These are phyloP conservation scores for Leptographium lundbergii DNA, from an alignment of 2,329 filamentous ascomycete genomes.

Conservation along the genomic window DNA sequence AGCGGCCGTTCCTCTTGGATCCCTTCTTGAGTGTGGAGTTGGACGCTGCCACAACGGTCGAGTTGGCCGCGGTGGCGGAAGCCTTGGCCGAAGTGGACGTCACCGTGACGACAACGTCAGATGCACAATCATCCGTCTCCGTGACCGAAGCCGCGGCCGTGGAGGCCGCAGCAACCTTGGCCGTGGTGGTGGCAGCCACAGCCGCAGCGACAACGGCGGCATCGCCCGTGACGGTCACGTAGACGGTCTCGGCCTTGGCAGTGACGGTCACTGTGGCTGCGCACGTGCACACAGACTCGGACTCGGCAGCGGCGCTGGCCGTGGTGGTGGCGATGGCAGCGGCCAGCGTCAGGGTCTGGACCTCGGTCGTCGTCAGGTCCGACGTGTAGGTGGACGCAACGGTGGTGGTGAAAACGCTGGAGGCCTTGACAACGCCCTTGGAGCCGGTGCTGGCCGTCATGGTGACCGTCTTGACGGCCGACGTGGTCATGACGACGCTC, in stretches of 20 bases:
- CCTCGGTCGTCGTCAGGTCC: not conserved
- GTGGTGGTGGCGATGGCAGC: not conserved
- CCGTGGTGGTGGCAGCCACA: not conserved
- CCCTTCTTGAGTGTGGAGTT: not conserved
- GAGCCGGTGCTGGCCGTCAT: not conserved
- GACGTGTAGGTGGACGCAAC: not conserved
- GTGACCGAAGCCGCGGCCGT: not conserved
- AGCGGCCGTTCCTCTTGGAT: not conserved
- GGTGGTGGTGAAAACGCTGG: not conserved
- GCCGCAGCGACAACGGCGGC: not conserved
- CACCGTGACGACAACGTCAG: not conserved
- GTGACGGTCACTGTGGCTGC: conserved; percentile 15
- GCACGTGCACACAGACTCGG: not conserved
- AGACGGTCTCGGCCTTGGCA: conserved; percentile 9
- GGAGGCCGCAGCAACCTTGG: not conserved
- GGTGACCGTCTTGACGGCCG: conserved; percentile 3
- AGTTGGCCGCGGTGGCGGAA: not conserved
- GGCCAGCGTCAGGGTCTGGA: not conserved
- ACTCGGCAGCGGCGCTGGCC: not conserved
- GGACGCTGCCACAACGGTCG: not conserved
- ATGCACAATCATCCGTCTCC: not conserved
- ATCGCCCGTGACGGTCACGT: not conserved
- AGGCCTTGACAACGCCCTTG: not conserved
- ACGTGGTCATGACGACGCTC: not conserved
- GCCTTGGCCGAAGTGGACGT: not conserved